Conservation (phyloP, 1,139 yeast genomes). For the Debaryomycetaceae sp. region DNA sequence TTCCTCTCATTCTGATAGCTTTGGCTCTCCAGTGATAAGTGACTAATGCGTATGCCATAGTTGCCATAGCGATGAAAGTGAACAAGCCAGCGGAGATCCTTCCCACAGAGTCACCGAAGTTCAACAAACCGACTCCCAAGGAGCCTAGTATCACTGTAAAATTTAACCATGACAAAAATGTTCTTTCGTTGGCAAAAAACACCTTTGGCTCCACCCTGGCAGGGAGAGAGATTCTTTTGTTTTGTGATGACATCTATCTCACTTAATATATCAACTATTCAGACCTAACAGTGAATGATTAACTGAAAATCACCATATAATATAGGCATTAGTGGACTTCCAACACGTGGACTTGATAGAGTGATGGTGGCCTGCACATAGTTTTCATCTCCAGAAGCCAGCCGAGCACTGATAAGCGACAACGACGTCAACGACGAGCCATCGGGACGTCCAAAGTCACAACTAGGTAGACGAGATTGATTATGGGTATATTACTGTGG, state of each 20-base stretch:
- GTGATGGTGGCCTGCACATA: background rate
- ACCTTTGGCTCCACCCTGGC: constrained; percentile 98
- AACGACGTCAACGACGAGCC: background rate
- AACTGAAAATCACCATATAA: background rate
- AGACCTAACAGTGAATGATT: background rate
- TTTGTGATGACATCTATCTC: constrained; percentile 21
- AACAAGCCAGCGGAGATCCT: constrained; percentile 90
- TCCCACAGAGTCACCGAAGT: constrained; percentile 94
- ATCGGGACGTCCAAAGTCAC: no score
- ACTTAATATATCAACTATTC: background rate
- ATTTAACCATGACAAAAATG: constrained; percentile 95
- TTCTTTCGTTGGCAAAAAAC: constrained; percentile 97
- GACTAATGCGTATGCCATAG: constrained; percentile 91
- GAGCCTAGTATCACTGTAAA: constrained; percentile 97
- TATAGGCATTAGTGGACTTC: background rate
- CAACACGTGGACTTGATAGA: background rate
- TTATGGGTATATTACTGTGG: no score
- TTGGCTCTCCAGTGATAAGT: constrained; percentile 99
- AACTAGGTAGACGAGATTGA: no score
- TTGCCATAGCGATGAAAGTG: constrained; percentile 93
- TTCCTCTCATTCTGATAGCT: constrained; percentile 94
- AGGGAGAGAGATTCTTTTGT: constrained; percentile 92
- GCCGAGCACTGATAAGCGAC: background rate
- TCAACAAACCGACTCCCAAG: constrained; percentile 89
- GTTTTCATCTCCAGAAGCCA: background rate